Percentiles rank a stretch among this genome's conserved stretches.
Conservation (phyloP, 306 rosid genomes). For the Cicer cuneatum region DNA sequence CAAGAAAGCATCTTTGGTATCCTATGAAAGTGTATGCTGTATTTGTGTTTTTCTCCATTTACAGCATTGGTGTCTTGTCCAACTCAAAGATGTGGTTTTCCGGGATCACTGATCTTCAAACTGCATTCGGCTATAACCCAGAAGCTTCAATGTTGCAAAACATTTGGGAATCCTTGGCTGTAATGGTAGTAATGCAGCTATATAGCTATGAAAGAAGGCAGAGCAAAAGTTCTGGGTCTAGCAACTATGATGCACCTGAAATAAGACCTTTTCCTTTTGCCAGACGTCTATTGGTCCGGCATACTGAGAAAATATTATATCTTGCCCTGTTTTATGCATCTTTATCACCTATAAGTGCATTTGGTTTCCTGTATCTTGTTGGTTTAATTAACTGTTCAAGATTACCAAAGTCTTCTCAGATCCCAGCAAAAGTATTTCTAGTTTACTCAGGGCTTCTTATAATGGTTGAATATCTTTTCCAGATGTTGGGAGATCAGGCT, state of each 20-base stretch:
- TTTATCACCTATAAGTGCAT: constrained; percentile 80
- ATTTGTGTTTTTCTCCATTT: constrained; percentile 68
- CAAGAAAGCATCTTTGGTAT: constrained; percentile 82
- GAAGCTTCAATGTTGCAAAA: constrained; percentile 68
- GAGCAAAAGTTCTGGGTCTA: constrained; percentile 61
- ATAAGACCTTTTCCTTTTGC: constrained; percentile 57
- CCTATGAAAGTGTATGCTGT: constrained; percentile 86
- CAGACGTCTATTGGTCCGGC: constrained; percentile 73
- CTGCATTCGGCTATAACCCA: constrained; percentile 72
- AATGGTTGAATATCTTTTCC: constrained; percentile 86
- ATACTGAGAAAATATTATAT: constrained; percentile 78
- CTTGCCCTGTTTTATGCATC: constrained; percentile 82
- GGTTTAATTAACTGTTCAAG: constrained; percentile 72
- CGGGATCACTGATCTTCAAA: constrained; percentile 62
- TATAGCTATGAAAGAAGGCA: constrained; percentile 88
- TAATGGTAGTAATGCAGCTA: constrained; percentile 89
- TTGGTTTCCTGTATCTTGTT: constrained; percentile 79
- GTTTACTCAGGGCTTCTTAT: constrained; percentile 80
- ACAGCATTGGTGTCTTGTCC: constrained; percentile 74
- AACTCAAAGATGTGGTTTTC: constrained; percentile 65
- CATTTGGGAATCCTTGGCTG: constrained; percentile 83
- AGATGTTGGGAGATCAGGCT: constrained; percentile 87
- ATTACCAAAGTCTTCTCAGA: constrained; percentile 76
- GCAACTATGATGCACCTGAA: constrained; percentile 52
- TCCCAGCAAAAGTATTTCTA: constrained; percentile 74